Conservation (phyloP, 2,329 filamentous ascomycete genomes). For the Coniosporium uncinatum region DNA sequence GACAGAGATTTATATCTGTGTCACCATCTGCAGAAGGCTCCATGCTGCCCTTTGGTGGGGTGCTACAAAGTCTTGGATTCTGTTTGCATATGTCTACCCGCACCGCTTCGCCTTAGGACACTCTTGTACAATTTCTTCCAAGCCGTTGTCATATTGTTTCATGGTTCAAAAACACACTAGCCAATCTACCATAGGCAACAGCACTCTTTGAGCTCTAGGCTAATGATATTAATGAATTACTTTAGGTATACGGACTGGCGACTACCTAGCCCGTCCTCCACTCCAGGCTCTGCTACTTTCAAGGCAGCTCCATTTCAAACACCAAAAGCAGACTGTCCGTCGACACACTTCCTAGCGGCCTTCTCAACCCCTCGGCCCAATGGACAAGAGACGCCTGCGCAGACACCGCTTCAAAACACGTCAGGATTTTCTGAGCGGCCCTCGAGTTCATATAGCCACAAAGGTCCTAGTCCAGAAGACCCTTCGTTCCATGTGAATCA, state of each 20-base stretch:
- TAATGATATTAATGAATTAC: background rate
- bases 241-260: constrained; percentile 32
- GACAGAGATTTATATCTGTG: constrained; percentile 11
- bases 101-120: background rate
- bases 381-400: constrained; percentile 30
- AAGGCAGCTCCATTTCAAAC: constrained; percentile 34
- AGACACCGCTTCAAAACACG: constrained; percentile 28
- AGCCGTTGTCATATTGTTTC: background rate
- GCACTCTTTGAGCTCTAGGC: background rate
- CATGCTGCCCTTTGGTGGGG: background rate
- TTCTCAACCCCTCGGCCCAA: constrained; percentile 37
- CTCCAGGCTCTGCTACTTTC: constrained; percentile 35
- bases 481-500: constrained; percentile 55
- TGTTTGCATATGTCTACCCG: background rate
- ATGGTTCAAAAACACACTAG: background rate
- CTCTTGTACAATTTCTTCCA: background rate
- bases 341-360: constrained; percentile 42
- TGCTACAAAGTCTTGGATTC: constrained; percentile 3
- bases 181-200: background rate
- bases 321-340: constrained; percentile 32
- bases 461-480: constrained; percentile 26
- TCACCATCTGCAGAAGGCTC: constrained; percentile 5
- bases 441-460: constrained; percentile 24
- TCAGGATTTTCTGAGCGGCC: constrained; percentile 23
- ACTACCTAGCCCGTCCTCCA: constrained; percentile 42